Conservation (phyloP, 306 rosid genomes). For the Begonia fuchsioides region DNA sequence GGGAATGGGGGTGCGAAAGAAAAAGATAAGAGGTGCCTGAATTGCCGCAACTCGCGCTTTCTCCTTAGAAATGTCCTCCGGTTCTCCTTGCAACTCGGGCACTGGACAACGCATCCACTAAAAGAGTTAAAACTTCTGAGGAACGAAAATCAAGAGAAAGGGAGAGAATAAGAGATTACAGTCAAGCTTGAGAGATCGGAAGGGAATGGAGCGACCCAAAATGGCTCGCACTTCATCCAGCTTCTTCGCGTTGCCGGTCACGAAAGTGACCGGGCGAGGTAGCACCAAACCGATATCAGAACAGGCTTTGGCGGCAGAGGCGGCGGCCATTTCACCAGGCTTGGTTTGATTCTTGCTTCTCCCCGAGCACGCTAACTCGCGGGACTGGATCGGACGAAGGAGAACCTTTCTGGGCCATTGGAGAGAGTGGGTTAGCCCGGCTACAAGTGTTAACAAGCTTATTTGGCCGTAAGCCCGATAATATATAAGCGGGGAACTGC, state of each 20-base stretch:
- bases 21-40: constrained; percentile 33
- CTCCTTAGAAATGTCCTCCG: constrained; percentile 88
- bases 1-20: too few relatives aligned
- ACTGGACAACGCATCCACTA: constrained; percentile 24
- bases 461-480: too few relatives aligned
- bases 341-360: neutral
- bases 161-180: constrained; percentile 21
- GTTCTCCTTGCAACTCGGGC: constrained; percentile 97
- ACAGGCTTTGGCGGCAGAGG: constrained; percentile 23
- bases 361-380: neutral
- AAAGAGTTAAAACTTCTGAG: neutral
- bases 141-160: neutral
- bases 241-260: constrained; percentile 94
- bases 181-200: constrained; percentile 81
- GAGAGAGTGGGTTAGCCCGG: too few relatives aligned
- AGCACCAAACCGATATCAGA: constrained; percentile 43
- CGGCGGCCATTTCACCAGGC: constrained; percentile 24
- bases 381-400: neutral
- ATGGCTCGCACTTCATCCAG: constrained; percentile 96
- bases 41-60: constrained; percentile 82
- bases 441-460: too few relatives aligned
- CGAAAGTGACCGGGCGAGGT: constrained; percentile 86
- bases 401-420: too few relatives aligned
- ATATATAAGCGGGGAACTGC: too few relatives aligned
- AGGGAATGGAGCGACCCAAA: constrained; percentile 74